These are phyloP conservation scores for Coccomyxa subellipsoidea DNA, from an alignment of 163 green algal species.

Conservation along the genomic window DNA sequence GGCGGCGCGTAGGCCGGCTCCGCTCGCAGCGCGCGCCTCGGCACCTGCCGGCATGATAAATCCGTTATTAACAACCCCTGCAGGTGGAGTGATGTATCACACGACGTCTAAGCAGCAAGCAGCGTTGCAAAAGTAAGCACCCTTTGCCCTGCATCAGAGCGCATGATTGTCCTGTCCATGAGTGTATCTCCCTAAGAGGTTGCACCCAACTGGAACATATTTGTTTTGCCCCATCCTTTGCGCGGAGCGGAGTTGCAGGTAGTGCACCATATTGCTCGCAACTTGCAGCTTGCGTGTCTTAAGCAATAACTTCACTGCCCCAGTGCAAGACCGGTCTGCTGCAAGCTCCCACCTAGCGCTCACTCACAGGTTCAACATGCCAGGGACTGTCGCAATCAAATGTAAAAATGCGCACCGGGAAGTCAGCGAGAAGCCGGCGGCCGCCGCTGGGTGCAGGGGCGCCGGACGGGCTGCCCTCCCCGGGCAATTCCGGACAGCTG, in stretches of 20 bases:
- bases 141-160: not conserved
- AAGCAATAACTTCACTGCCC: not conserved
- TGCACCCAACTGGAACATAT: too few species aligned
- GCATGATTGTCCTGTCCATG: too few species aligned
- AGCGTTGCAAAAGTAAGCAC: not conserved
- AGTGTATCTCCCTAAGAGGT: too few species aligned
- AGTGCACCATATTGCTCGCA: not conserved
- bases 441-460: not conserved
- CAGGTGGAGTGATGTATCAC: not conserved
- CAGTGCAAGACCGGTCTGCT: too few species aligned
- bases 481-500: not conserved
- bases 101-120: not conserved
- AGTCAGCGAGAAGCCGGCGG: not conserved
- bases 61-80: not conserved
- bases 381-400: too few species aligned
- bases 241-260: not conserved
- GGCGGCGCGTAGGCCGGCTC: not conserved
- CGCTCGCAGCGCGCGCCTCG: not conserved
- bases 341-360: too few species aligned
- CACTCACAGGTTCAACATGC: too few species aligned
- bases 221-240: not conserved
- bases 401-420: too few species aligned
- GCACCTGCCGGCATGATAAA: not conserved
- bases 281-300: not conserved
- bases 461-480: not conserved